Evolutionary conservation across 148 eudicot species (phyloP), one percentile per base, ranked within the genome.

Genomic region (Diospyros kaki): DNA sequence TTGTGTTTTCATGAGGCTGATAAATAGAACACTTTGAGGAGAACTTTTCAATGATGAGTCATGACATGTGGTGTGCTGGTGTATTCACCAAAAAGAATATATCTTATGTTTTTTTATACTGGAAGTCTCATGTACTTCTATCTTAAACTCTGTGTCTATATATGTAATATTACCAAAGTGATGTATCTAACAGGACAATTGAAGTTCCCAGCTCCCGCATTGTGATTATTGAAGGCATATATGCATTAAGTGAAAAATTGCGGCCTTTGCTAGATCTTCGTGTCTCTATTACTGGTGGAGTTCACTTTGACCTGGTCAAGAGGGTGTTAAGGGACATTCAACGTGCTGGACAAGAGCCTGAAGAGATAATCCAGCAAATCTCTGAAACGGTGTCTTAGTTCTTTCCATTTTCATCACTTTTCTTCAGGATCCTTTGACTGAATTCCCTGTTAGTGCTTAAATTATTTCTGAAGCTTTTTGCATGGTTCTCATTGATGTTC

Each of bases 271-370:
- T 94, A 44, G 96, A 94, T 83, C 98, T 94, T 50, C 98, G 98
- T 74, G 98, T 94, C 41, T 94, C 98, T 78, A 86, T 94, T 74
- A 94, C 98, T 63, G 98, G 98, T 61, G 98, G 98, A 73, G 91
- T 94, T 68, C 98, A 94, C 82, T 92, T 94, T 83, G 98, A 94
- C 83, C 88, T 94, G 41, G 98, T 94, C 53, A 94, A 94, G 83
- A 89, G 98, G 76, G 98, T 94, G 78, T 79, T 94, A 61, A 87
- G 97, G 73, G 98, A 94, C 84, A 92, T 92, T 81, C 97, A 94
- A 73, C 97, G 98, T 79, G 97, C 92, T 79, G 98, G 97, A 59
- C 97, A 94, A 81, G 98, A 92, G 83, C 98, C 98, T 76, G 96
- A 94, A 84, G 98, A 94, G 85, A 94, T 94, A 61, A 94, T 94